Evolutionary conservation across 495 filamentous ascomycete genomes (phyloP).

Genomic region (Hyaloscypha bicolor): DNA sequence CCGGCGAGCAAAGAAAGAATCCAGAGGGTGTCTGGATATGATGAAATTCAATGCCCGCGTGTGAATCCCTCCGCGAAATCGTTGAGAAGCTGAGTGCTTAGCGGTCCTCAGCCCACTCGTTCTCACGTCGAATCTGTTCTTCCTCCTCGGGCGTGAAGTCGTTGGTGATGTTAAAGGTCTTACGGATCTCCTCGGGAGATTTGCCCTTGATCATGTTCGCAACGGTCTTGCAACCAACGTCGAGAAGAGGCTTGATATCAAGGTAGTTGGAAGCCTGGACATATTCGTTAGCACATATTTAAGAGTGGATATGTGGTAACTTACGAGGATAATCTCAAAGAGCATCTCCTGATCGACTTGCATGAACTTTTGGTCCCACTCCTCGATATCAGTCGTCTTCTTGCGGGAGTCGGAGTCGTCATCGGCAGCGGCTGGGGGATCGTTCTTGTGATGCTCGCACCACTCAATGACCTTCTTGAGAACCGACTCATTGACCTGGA

Average conservation of each 20-base stretch:
- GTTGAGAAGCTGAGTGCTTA: constrained; percentile 31
- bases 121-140: constrained; percentile 81
- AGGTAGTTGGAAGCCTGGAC: constrained; percentile 71
- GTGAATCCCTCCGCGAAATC: neutral
- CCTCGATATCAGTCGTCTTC: constrained; percentile 98
- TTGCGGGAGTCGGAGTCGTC: constrained; percentile 94
- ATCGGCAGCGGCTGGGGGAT: constrained; percentile 72
- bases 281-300: constrained; percentile 5
- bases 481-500: constrained; percentile 88
- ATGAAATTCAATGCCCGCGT: neutral
- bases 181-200: constrained; percentile 78
- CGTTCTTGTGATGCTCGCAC: constrained; percentile 91
- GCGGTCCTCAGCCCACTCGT: constrained; percentile 82
- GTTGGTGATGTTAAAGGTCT: constrained; percentile 84
- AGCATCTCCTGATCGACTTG: constrained; percentile 99
- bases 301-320: constrained; percentile 36
- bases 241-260: constrained; percentile 79
- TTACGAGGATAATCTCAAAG: constrained; percentile 96
- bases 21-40: neutral
- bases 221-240: constrained; percentile 83
- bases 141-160: constrained; percentile 84
- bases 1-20: neutral
- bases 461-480: constrained; percentile 96
- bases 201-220: constrained; percentile 91
- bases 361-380: constrained; percentile 99